phyloP scores from a whole-genome alignment of 2,329 filamentous ascomycete genomes.

The Aspergillus sclerotialis region DNA sequence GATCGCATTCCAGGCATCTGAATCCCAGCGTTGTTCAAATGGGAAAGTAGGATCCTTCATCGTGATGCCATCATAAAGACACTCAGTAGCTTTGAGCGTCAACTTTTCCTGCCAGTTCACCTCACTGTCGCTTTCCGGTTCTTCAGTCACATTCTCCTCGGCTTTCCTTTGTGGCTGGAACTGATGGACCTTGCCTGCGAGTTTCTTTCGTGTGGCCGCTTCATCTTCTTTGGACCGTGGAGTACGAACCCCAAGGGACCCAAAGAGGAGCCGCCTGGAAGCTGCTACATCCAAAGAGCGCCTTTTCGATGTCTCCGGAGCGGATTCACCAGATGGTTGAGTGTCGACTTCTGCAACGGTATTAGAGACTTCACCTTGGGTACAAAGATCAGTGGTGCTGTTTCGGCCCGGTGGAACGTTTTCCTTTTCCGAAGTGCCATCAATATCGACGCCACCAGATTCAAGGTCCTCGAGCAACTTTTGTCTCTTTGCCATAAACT shows the following conservation, averaged over 20 bases:
- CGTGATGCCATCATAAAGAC: conserved; percentile 60
- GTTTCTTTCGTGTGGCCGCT: conserved; percentile 52
- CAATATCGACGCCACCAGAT: conserved; percentile 47
- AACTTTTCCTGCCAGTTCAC: conserved; percentile 70
- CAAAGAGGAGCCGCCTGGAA: conserved; percentile 62
- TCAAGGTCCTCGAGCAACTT: conserved; percentile 47
- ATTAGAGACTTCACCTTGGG: conserved; percentile 5
- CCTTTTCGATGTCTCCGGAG: conserved; percentile 20
- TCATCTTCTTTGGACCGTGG: conserved; percentile 65
- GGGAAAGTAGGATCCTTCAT: conserved; percentile 79
- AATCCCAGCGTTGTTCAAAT: conserved; percentile 84
- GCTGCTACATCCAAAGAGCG: conserved; percentile 53
- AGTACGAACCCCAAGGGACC: conserved; percentile 61
- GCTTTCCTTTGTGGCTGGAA: conserved; percentile 20
- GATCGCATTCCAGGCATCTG: conserved; percentile 54
- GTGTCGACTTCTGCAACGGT: conserved; percentile 3
- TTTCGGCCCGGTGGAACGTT: conserved; percentile 16
- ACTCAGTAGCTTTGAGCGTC: conserved; percentile 73
- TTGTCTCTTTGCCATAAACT: conserved; percentile 46
- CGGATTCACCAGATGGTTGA: conserved; percentile 2
- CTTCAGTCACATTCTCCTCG: conserved; percentile 17
- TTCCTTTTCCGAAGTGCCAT: conserved; percentile 22
- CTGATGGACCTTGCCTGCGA: conserved; percentile 49
- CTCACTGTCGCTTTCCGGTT: conserved; percentile 40
- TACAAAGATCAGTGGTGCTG: conserved; percentile 6